A percentile compares a stretch with the other conserved stretches of the same genome.
These are phyloP conservation scores for Eucalyptus pauciflora DNA, from an alignment of 345 rosid genomes.

Conservation along the genomic window DNA sequence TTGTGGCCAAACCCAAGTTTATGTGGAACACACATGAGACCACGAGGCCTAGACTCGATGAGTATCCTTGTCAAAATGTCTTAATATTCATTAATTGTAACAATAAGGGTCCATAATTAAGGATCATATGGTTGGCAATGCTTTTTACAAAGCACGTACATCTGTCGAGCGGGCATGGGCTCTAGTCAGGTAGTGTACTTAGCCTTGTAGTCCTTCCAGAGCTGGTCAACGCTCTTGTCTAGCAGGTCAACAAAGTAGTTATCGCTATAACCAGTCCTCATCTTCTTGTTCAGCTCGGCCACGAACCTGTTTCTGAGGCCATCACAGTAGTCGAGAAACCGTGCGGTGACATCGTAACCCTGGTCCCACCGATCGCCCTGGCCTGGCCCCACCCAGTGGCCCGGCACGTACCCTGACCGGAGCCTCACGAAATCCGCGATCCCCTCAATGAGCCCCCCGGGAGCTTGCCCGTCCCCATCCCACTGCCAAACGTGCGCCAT, in stretches of 20 bases:
- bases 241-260: conserved; percentile 38
- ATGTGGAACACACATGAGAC: background rate
- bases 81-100: background rate
- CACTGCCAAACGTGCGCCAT: conserved; percentile 68
- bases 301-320: conserved; percentile 47
- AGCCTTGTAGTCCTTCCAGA: conserved; percentile 70
- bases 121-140: background rate
- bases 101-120: background rate
- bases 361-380: conserved; percentile 61
- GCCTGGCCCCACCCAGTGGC: conserved; percentile 56
- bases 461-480: conserved; percentile 42
- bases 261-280: conserved; percentile 37
- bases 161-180: background rate
- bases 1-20: background rate
- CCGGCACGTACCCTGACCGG: conserved; percentile 37
- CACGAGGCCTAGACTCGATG: background rate
- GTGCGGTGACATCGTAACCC: conserved; percentile 63
- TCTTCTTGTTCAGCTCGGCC: conserved; percentile 56
- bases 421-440: conserved; percentile 66
- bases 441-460: conserved; percentile 50
- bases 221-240: conserved; percentile 47
- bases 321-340: conserved; percentile 63
- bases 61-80: background rate
- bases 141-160: background rate
- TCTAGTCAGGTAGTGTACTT: conserved; percentile 9